Evolutionary conservation across 805 yeast species (phyloP), one percentile per base, ranked within the genome.

Genomic region (Torulaspora quercuum): DNA sequence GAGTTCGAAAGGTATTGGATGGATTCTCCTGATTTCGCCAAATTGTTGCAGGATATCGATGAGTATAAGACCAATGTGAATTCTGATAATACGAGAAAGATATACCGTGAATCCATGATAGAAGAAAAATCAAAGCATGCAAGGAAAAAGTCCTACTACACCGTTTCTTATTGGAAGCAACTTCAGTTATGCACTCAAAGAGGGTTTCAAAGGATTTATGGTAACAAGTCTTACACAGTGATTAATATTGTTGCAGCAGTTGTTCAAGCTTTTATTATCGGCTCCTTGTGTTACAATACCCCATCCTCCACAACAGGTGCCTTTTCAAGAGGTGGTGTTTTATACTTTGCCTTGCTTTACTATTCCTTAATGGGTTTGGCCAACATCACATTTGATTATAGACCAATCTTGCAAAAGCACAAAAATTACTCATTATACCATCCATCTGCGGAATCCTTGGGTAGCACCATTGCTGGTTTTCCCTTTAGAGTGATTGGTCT

Each of bases 371-470:
- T 69, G 64, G 70, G 73, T 29, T 46, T 73, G 31, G 74, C 78
- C 3, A 74, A 71, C 41, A 61, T 72, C 20, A 56, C 72, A 50
- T 67, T 76, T 48, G 71, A 64, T 14, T 67, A 73, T 29, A 69
- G 82, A 45, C 73, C 79, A 31, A 76, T 84, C 44, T 70, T 81
- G 17, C 74, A 73, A 49, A 83, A 84, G 52, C 94, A 84, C 55
- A 78, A 79, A 51, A 70, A 72, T 32, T 84, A 80, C 49, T 78
- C 86, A 0, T 70, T 83, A 40, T 85, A 81, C 55, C 77, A 78
- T 41, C 88, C 89, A 3, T 71, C 86, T 9, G 78, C 85, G 3
- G 90, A 82, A 52, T 82, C 86, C 1, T 48, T 83, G 3, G 80
- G 86, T 0, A 65, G 76, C 4, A 65, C 78, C 29, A 41, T 80